Evolutionary conservation across 2,329 filamentous ascomycete genomes (phyloP), one percentile per base, ranked within the genome.

Genomic region (Penicillium sp.): DNA sequence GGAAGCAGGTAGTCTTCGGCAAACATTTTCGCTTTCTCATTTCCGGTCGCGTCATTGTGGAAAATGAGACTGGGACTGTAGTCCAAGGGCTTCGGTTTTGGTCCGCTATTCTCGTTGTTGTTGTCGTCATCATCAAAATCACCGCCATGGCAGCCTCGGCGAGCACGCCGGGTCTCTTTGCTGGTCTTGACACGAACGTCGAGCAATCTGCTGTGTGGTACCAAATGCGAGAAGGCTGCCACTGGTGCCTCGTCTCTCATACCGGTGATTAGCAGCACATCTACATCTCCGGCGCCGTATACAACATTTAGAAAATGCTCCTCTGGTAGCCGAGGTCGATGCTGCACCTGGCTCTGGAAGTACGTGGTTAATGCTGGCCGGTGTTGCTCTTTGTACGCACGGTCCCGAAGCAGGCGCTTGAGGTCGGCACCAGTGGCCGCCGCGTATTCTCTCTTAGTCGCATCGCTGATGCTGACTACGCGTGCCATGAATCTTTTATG

Each of bases 191-290:
- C 72, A 19, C 68, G 74, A 59, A 87, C 71, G 34, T 87, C 85
- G 46, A 87, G 34, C 19, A 88, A 56, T 60, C 74, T 81, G 58
- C 73, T 80, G 2, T 76, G 68, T 48, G 83, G 78, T 11, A 85
- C 80, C 25, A 86, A 65, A 72, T 82, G 79, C n/a, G 81, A 81
- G 0, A 85, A 79, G 13, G 60, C 41, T 59, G 81, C 73, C 11
- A 87, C 76, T 0, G 85, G 85, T 5, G 83, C 80, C 47, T 82
- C 72, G 48, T 88, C 85, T 75, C 84, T 81, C 81, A 87, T 82
- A 0, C 84, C 85, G 0, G 84, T 87, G 61, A 89, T 81, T 0
- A 88, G 56, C 43, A 88, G 70, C 47, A 87, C 82, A 55, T 86
- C 81, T 2, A 77, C 72, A 67, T 77, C 76, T 49, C 11, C 60